phyloP scores from a whole-genome alignment of 2,329 filamentous ascomycete species.

The Alternaria alternata region DNA sequence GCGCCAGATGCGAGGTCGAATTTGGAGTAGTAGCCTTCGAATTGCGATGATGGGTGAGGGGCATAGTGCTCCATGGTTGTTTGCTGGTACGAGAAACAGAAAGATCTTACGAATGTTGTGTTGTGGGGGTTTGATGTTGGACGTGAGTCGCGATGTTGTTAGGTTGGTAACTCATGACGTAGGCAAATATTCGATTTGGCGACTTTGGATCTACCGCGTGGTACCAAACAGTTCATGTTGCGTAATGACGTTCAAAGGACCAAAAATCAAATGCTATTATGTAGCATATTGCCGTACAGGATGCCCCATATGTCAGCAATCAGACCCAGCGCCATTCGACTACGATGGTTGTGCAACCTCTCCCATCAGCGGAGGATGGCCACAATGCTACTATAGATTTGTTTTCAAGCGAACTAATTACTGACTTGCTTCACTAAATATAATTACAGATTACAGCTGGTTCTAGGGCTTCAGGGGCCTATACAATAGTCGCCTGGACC shows the following conservation, averaged over 20 bases:
- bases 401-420: background rate
- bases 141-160: background rate
- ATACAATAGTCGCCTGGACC: background rate
- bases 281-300: background rate
- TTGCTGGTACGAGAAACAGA: background rate
- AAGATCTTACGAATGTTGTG: background rate
- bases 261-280: background rate
- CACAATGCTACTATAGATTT: background rate
- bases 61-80: slow-evolving; percentile 52
- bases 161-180: slow-evolving; percentile 30
- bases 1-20: slow-evolving; percentile 58
- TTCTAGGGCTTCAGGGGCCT: background rate
- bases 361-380: background rate
- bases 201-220: background rate
- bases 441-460: background rate
- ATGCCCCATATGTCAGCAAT: background rate
- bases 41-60: slow-evolving; percentile 53
- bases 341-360: background rate
- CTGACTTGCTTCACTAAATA: background rate
- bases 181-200: slow-evolving; percentile 5
- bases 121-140: background rate
- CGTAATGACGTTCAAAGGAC: background rate
- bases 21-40: slow-evolving; percentile 62
- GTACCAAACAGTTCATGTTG: background rate
- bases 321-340: background rate